Evolutionary conservation across 176 grass and related monocot genomes (phyloP).

Genomic region (Zizania latifolia): DNA sequence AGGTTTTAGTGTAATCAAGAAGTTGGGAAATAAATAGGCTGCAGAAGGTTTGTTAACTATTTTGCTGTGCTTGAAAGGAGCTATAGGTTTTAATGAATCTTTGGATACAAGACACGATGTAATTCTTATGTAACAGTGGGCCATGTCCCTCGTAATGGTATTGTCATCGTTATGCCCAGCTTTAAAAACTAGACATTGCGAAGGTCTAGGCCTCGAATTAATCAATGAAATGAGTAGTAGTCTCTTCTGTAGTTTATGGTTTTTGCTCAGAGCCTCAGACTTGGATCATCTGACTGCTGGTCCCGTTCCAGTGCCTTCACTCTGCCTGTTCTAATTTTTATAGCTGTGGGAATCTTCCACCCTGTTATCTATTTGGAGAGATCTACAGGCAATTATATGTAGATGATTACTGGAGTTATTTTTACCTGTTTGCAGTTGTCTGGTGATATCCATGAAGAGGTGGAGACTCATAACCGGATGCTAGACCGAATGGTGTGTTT

Average conservation of each 20-base stretch:
- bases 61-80: neutral
- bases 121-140: neutral
- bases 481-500: slow-evolving; percentile 79
- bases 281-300: neutral
- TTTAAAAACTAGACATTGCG: neutral
- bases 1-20: neutral
- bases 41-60: neutral
- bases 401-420: slow-evolving; percentile 5
- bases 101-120: neutral
- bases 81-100: neutral
- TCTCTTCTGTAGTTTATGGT: neutral
- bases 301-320: neutral
- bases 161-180: neutral
- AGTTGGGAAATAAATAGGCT: neutral
- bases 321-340: neutral
- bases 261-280: slow-evolving; percentile 1
- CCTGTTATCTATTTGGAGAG: neutral
- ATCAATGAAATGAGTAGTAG: neutral
- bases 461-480: slow-evolving; percentile 70
- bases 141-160: neutral
- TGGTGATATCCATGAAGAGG: slow-evolving; percentile 95
- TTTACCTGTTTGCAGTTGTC: slow-evolving; percentile 56
- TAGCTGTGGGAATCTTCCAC: neutral
- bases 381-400: neutral
- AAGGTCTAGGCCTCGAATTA: neutral